Evolutionary conservation across 805 yeast species (phyloP).

Genomic region (Candida schatavii): DNA sequence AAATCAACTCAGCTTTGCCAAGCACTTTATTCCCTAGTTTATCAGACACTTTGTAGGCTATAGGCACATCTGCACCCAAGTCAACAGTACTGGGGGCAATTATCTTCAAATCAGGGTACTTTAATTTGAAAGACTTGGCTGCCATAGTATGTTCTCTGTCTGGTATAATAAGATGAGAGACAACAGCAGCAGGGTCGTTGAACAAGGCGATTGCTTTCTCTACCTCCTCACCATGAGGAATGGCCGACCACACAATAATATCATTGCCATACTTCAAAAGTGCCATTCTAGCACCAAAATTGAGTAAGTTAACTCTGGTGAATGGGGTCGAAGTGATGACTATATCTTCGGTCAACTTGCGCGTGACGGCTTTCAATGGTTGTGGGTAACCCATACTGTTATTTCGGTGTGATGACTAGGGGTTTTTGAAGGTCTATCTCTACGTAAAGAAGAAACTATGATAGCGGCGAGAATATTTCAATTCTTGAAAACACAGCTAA

Average conservation of each 20-base stretch:
- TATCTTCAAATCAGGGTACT: conserved; percentile 49
- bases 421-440: too few species aligned
- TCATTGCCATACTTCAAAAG: conserved; percentile 27
- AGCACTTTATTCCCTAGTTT: conserved; percentile 32
- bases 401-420: too few species aligned
- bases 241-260: conserved; percentile 53
- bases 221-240: conserved; percentile 52
- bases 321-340: conserved; percentile 35
- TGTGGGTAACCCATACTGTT: conserved; percentile 39
- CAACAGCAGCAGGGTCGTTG: conserved; percentile 29
- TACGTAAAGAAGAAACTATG: too few species aligned
- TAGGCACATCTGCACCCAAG: conserved; percentile 28
- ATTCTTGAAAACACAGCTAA: too few species aligned
- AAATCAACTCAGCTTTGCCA: conserved; percentile 19
- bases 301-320: conserved; percentile 25
- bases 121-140: conserved; percentile 47
- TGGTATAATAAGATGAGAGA: conserved; percentile 56
- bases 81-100: conserved; percentile 49
- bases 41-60: conserved; percentile 41
- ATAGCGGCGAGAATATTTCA: too few species aligned
- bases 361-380: conserved; percentile 27
- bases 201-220: conserved; percentile 34
- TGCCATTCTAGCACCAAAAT: conserved; percentile 45
- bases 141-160: conserved; percentile 68
- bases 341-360: conserved; percentile 31